Base-by-base conservation (phyloP, 148 eudicot species). In the Talinum fruticosum region DNA sequence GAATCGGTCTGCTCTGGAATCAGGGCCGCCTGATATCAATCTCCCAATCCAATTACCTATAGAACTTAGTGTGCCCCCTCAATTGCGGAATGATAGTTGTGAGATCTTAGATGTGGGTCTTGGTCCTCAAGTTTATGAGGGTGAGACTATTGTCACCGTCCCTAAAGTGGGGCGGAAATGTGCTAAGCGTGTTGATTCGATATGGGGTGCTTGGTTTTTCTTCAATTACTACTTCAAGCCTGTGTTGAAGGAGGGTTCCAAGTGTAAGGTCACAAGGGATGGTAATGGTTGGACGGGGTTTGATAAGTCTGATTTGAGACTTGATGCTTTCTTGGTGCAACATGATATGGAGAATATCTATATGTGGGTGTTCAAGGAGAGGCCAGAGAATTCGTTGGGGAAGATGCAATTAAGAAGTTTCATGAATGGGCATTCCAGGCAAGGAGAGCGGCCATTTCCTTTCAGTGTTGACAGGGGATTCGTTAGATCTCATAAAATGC, bases 121-220 rank as follows among this genome's bases (percentile, higher is more conserved):
- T 33, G 93, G 84, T 0, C 83, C 91, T 72, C 90, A 88, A 34
- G 75, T 83, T 54, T 86, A 80, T 33, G 97, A 88, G 87, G 83
- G 81, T 4, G 91, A 88, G 79, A 79, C 85, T 13, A 80, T 79
- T 54, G 82, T 84, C 26, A 86, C 44, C 72, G 76, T 89, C 75
- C 86, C 97, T 0, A 92, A 90, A 80, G 83, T 80, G 41, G 90
- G 84, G 84, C 83, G 83, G 47, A 89, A 88, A 70, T 88, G 89
- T 38, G 89, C 93, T 26, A 92, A 92, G 71, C 81, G 97, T 65
- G 85, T 87, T 33, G 97, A 90, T 83, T 84, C 86, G 5, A 89
- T 92, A 8, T 91, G 96, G 96, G 90, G 91, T 65, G 93, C 93
- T 49, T 91, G 93, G 92, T 87, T 91, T 74, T 91, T 91, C 87